Evolutionary conservation across 495 filamentous ascomycete genomes (phyloP).

Genomic region (Tuber calosporum): DNA sequence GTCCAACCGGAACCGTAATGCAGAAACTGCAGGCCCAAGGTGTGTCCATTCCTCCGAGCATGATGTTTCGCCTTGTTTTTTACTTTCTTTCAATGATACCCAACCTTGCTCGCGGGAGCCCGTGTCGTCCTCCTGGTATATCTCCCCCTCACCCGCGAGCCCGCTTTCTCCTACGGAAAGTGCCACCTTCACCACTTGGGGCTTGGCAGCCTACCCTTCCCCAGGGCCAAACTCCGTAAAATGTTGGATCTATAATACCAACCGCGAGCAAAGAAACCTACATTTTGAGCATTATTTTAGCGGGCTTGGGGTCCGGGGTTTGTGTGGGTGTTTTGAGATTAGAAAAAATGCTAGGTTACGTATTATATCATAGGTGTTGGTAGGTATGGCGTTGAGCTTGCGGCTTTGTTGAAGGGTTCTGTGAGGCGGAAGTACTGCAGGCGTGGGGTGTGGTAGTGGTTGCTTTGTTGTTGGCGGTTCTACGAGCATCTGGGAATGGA

Average conservation of each 20-base stretch:
- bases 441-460: background rate
- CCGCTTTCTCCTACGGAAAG: background rate
- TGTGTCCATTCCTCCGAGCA: background rate
- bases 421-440: background rate
- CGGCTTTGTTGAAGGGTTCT: too few relatives aligned
- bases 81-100: too few relatives aligned
- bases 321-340: background rate
- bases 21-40: background rate
- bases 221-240: background rate
- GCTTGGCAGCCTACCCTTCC: background rate
- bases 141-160: background rate
- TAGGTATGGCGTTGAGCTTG: background rate
- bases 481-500: background rate
- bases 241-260: background rate
- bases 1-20: background rate
- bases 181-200: background rate
- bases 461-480: background rate
- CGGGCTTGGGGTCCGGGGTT: background rate
- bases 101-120: too few relatives aligned
- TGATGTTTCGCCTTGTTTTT: too few relatives aligned
- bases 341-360: background rate
- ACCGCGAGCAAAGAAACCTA: background rate
- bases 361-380: background rate
- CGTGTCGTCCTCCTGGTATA: background rate
- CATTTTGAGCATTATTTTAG: too few relatives aligned